These are phyloP conservation scores for Aphanomyces stellatus DNA, from an alignment of 352 stramenopile species.

Conservation along the genomic window DNA sequence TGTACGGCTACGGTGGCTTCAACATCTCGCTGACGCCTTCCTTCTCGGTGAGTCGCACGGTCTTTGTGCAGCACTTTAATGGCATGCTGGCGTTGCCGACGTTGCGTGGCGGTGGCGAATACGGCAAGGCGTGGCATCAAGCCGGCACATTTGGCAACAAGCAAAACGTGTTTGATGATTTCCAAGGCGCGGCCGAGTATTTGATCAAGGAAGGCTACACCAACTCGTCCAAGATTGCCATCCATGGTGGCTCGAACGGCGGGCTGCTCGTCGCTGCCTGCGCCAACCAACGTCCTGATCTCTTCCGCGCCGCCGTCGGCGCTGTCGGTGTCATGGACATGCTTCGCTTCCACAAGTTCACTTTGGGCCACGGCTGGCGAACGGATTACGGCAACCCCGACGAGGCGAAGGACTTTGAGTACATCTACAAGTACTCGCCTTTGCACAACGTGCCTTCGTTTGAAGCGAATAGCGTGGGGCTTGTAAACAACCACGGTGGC, in stretches of 20 bases:
- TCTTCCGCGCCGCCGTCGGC: conserved; percentile 89
- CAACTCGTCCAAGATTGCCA: conserved; percentile 82
- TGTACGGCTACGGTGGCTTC: conserved; percentile 95
- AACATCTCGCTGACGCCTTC: conserved; percentile 89
- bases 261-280: conserved; percentile 89
- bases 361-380: conserved; percentile 88
- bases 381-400: conserved; percentile 83
- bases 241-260: conserved; percentile 90
- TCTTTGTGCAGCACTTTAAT: conserved; percentile 88
- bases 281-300: conserved; percentile 83
- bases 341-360: conserved; percentile 92
- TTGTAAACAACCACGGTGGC: conserved; percentile 30
- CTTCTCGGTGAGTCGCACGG: conserved; percentile 80
- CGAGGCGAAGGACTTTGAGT: conserved; percentile 68
- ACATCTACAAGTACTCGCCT: conserved; percentile 79
- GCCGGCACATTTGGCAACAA: conserved; percentile 90
- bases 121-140: conserved; percentile 87
- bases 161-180: conserved; percentile 94
- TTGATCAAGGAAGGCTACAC: conserved; percentile 86
- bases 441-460: conserved; percentile 76
- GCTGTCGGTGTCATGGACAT: conserved; percentile 94
- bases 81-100: conserved; percentile 90
- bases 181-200: conserved; percentile 90
- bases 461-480: conserved; percentile 27
- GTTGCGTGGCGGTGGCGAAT: conserved; percentile 91